These are phyloP conservation scores for Dipteronia dyeriana DNA, from an alignment of 345 rosid species.

Conservation along the genomic window DNA sequence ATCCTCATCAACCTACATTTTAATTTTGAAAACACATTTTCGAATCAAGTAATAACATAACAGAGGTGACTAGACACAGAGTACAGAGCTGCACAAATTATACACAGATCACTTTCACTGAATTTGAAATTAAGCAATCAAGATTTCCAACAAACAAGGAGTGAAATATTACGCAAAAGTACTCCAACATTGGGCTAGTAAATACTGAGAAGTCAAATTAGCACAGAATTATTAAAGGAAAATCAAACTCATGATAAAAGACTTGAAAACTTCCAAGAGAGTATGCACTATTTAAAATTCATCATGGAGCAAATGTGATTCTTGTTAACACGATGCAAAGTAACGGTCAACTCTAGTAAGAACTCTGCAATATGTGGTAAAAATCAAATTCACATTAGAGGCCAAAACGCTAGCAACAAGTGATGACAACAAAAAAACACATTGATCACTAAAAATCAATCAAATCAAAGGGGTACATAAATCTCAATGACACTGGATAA, in stretches of 20 bases:
- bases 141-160: background rate
- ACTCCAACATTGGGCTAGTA: background rate
- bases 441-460: background rate
- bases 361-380: background rate
- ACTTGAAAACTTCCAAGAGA: slow-evolving; percentile 2
- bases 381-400: background rate
- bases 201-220: background rate
- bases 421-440: background rate
- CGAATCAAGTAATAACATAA: slow-evolving; percentile 16
- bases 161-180: background rate
- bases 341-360: background rate
- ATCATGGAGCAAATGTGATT: background rate
- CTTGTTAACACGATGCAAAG: background rate
- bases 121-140: background rate
- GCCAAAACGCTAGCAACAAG: background rate
- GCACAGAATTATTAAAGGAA: background rate
- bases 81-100: slow-evolving; percentile 5
- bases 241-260: background rate
- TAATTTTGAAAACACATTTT: slow-evolving; percentile 25
- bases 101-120: background rate
- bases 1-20: slow-evolving; percentile 85
- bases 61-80: background rate
- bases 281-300: background rate
- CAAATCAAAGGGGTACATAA: background rate
- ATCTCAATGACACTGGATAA: background rate